Evolutionary conservation across 805 yeast genomes (phyloP).

Genomic region (Myxozyma monticola): DNA sequence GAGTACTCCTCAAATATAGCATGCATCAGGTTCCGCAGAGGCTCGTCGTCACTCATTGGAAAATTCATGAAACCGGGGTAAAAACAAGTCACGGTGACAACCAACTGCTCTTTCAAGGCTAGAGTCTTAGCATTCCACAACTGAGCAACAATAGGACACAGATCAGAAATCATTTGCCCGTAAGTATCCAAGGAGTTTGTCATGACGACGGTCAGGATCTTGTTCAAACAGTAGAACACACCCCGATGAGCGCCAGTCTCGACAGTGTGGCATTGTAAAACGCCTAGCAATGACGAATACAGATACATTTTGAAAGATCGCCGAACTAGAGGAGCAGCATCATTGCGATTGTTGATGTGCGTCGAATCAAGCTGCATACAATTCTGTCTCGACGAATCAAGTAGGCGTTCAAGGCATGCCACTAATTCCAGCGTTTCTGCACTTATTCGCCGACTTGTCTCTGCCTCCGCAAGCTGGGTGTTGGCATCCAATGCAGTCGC

Average conservation of each 20-base stretch:
- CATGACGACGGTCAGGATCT: constrained; percentile 3
- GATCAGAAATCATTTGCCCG: neutral
- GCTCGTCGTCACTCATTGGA: constrained; percentile 2
- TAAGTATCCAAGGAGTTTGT: constrained; percentile 3
- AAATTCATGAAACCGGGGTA: constrained; percentile 9
- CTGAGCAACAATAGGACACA: constrained; percentile 5
- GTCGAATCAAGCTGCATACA: no score
- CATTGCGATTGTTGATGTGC: neutral
- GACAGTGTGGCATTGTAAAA: constrained; percentile 3
- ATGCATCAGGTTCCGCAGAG: constrained; percentile 1
- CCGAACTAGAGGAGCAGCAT: neutral
- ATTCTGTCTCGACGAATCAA: constrained; percentile 9
- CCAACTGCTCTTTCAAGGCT: constrained; percentile 16
- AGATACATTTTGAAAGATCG: neutral
- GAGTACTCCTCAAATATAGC: constrained; percentile 14
- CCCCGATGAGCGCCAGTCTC: constrained; percentile 19
- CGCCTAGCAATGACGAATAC: neutral
- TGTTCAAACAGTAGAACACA: constrained; percentile 9
- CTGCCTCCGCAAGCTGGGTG: no score
- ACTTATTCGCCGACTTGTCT: no score
- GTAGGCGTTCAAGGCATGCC: constrained; percentile 11
- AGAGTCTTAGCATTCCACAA: constrained; percentile 13
- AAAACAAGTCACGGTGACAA: constrained; percentile 4
- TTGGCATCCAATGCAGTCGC: no score
- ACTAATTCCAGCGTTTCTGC: constrained; percentile 43